phyloP scores from a whole-genome alignment of 2,329 filamentous ascomycete genomes.

The Fusarium sp. region DNA sequence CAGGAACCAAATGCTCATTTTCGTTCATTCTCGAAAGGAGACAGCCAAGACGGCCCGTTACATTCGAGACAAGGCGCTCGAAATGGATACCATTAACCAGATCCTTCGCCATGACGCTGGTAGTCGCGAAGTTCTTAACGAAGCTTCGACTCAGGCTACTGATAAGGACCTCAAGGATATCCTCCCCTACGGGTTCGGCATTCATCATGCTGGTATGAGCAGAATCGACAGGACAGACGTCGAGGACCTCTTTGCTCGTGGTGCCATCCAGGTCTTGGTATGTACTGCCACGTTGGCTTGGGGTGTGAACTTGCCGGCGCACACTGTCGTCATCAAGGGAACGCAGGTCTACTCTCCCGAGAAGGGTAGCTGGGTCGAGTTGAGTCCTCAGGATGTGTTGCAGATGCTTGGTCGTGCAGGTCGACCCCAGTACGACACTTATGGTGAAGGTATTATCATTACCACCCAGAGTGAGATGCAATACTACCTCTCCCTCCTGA shows the following conservation, averaged over 20 bases:
- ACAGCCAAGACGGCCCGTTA: constrained; percentile 98
- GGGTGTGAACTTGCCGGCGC: constrained; percentile 98
- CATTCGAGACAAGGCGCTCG: constrained; percentile 96
- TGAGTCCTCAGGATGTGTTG: constrained; percentile 96
- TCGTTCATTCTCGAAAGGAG: constrained; percentile 98
- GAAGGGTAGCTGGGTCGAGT: constrained; percentile 98
- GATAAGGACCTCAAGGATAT: constrained; percentile 94
- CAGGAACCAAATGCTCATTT: constrained; percentile 98
- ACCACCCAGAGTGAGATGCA: constrained; percentile 96
- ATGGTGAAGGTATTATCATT: constrained; percentile 98
- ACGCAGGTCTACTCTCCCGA: constrained; percentile 98
- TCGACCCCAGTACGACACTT: constrained; percentile 96
- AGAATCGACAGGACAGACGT: constrained; percentile 95
- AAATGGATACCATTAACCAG: constrained; percentile 96
- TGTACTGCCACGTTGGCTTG: constrained; percentile 98
- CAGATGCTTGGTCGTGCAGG: constrained; percentile 99
- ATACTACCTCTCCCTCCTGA: constrained; percentile 96
- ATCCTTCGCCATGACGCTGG: constrained; percentile 94
- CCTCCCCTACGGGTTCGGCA: constrained; percentile 96
- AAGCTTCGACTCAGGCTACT: constrained; percentile 85
- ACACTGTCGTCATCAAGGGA: constrained; percentile 99
- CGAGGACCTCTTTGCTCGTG: constrained; percentile 93
- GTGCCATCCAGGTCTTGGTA: constrained; percentile 93
- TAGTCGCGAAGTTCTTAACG: constrained; percentile 87
- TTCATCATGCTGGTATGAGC: constrained; percentile 98